Evolutionary conservation across 352 stramenopile species (phyloP).

Genomic region (Globisporangium irregulare): DNA sequence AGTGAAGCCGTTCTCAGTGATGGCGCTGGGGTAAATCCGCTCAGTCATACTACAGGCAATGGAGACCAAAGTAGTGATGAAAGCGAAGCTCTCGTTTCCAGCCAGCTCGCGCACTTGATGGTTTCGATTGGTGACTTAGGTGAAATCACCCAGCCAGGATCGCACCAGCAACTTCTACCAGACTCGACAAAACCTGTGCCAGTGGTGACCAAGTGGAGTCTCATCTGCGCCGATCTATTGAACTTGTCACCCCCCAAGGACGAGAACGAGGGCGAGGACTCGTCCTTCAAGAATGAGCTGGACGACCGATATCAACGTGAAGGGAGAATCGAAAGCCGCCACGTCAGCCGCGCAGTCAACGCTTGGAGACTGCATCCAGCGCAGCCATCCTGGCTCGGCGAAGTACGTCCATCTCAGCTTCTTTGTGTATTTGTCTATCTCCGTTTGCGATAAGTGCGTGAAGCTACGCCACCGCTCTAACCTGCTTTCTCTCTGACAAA

Average conservation of each 20-base stretch:
- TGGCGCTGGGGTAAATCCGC: background rate
- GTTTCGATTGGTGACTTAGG: slow-evolving; percentile 2
- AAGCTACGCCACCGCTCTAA: background rate
- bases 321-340: background rate
- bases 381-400: slow-evolving; percentile 17
- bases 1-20: background rate
- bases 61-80: background rate
- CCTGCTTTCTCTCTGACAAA: background rate
- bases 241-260: background rate
- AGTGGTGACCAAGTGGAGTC: background rate
- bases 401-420: slow-evolving; percentile 3
- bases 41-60: background rate
- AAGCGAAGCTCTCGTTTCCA: background rate
- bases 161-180: background rate
- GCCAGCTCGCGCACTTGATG: slow-evolving; percentile 13
- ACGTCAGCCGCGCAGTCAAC: background rate
- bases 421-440: background rate
- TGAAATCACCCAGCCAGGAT: background rate
- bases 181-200: background rate
- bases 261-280: background rate
- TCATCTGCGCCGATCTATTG: background rate
- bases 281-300: background rate
- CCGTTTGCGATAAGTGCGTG: background rate
- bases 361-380: slow-evolving; percentile 9
- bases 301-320: slow-evolving; percentile 2